Percentiles rank a stretch among this genome's conserved stretches.
These are phyloP conservation scores for Elymus sibiricus DNA, from an alignment of 176 grass and related monocot species.

Conservation along the genomic window DNA sequence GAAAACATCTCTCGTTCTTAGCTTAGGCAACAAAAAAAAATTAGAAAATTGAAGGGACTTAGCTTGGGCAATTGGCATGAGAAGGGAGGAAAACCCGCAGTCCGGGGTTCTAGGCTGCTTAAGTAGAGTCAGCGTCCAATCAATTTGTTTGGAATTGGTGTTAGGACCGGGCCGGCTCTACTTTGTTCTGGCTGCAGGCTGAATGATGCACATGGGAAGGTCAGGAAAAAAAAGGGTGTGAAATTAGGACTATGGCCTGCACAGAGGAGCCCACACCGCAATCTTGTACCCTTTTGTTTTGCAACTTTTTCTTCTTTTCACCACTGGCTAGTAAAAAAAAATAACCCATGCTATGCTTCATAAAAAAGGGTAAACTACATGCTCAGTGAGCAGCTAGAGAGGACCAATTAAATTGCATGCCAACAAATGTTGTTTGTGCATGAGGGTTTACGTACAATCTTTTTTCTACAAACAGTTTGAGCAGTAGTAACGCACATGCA, in stretches of 20 bases:
- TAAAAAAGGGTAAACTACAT: background rate
- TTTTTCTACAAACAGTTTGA: background rate
- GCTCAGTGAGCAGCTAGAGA: background rate
- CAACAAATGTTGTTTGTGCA: background rate
- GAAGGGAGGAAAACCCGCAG: no score
- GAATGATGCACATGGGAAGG: constrained; percentile 52
- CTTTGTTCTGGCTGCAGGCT: constrained; percentile 35
- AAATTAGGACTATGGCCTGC: constrained; percentile 23
- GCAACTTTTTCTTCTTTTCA: constrained; percentile 9
- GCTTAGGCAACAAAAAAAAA: no score
- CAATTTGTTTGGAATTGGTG: no score
- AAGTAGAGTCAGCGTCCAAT: no score
- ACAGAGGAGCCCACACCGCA: constrained; percentile 42
- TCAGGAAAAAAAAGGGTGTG: constrained; percentile 15
- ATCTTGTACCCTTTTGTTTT: constrained; percentile 26
- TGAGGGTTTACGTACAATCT: background rate
- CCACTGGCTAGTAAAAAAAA: background rate
- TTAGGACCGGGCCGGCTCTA: constrained; percentile 36
- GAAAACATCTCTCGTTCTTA: background rate
- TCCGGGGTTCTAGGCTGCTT: no score
- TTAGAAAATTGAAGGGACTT: no score
- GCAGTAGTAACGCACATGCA: background rate
- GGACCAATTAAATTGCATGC: background rate
- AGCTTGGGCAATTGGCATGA: constrained; percentile 57
- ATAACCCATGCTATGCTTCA: background rate